Evolutionary conservation across 768 basidiomycete genomes (phyloP).

Genomic region (Phylloporus scabripes): DNA sequence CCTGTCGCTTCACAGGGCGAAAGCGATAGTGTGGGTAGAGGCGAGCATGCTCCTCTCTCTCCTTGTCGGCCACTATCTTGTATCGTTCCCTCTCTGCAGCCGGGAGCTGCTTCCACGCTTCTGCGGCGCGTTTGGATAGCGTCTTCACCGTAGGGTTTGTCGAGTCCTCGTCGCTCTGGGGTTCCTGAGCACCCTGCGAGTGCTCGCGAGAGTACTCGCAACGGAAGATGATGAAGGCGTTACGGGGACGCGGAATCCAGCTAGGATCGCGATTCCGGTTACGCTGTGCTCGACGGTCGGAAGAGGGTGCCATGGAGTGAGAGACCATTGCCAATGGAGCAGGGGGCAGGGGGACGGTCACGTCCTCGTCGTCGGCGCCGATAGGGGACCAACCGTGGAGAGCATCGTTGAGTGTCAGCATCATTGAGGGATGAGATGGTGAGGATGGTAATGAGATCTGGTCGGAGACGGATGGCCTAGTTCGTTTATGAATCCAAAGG

Average conservation of each 20-base stretch:
- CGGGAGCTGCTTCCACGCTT: slow-evolving; percentile 63
- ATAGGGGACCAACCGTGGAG: slow-evolving; percentile 28
- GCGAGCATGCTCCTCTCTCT: slow-evolving; percentile 52
- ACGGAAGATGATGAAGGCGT: slow-evolving; percentile 70
- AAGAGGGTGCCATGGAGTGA: slow-evolving; percentile 29
- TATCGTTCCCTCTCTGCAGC: slow-evolving; percentile 44
- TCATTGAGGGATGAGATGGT: neutral
- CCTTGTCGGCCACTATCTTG: slow-evolving; percentile 48
- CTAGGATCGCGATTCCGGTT: slow-evolving; percentile 44
- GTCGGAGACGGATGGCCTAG: neutral
- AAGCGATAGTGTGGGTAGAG: slow-evolving; percentile 61
- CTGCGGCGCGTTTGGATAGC: slow-evolving; percentile 72
- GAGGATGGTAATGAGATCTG: neutral
- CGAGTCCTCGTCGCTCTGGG: slow-evolving; percentile 25
- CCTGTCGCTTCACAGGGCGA: slow-evolving; percentile 44
- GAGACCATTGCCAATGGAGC: neutral
- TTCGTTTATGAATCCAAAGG: slow-evolving; percentile 7
- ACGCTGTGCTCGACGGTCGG: slow-evolving; percentile 35
- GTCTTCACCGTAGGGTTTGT: slow-evolving; percentile 38
- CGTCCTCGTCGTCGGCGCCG: slow-evolving; percentile 25
- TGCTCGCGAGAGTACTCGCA: slow-evolving; percentile 54
- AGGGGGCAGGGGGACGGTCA: slow-evolving; percentile 9
- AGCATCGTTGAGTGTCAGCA: slow-evolving; percentile 9
- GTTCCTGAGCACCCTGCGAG: slow-evolving; percentile 32
- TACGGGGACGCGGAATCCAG: slow-evolving; percentile 65